These are phyloP conservation scores for Chytriomyces hyalinus DNA, from an alignment of 192 early-diverging fungal genomes.

Conservation along the genomic window DNA sequence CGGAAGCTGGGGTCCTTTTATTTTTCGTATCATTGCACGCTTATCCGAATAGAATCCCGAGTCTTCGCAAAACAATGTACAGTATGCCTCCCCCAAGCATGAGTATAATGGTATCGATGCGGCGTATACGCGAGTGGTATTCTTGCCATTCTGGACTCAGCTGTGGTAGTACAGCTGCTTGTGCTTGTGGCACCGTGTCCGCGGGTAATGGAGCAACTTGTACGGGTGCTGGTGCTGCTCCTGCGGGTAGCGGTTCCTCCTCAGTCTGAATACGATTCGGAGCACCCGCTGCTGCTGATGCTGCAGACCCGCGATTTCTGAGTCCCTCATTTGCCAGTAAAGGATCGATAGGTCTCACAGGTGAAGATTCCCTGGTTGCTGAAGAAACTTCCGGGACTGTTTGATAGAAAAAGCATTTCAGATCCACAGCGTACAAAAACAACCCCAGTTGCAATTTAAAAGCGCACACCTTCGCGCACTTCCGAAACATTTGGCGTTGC, in stretches of 20 bases:
- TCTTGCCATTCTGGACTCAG: not conserved
- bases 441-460: not conserved
- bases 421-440: not conserved
- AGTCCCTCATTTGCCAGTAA: not conserved
- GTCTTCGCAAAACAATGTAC: constrained; percentile 18
- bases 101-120: constrained; percentile 24
- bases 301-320: not conserved
- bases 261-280: not conserved
- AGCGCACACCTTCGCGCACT: not conserved
- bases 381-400: not conserved
- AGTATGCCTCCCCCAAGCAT: not conserved
- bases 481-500: not conserved
- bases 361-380: not conserved
- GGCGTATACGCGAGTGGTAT: constrained; percentile 4
- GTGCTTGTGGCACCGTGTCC: not conserved
- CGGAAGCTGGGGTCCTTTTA: not conserved
- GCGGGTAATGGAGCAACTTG: not conserved
- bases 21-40: not conserved
- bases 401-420: constrained; percentile 4
- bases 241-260: not conserved
- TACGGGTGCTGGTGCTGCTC: not conserved
- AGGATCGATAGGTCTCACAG: not conserved
- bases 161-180: not conserved
- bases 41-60: constrained; percentile 7
- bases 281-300: not conserved